Evolutionary conservation across 2,329 filamentous ascomycete species (phyloP).

Genomic region (Neofusicoccum sp.): DNA sequence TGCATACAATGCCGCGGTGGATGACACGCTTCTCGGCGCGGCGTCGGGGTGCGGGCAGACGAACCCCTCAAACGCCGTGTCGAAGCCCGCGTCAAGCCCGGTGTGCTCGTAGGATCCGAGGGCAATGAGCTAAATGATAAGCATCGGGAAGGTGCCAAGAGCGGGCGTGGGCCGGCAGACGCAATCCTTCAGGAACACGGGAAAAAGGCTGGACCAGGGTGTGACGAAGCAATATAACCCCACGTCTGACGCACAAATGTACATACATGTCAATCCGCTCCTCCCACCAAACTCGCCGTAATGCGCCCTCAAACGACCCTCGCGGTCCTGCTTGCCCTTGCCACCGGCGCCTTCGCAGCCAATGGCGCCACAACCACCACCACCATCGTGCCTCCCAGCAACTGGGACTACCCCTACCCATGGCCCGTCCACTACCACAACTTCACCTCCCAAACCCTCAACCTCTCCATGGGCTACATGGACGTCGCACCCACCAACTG

Average conservation of each 20-base stretch:
- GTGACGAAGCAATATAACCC: background rate
- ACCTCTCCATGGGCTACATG: slow-evolving; percentile 58
- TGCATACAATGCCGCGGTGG: slow-evolving; percentile 44
- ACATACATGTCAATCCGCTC: no score
- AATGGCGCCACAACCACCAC: background rate
- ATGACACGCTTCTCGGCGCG: slow-evolving; percentile 43
- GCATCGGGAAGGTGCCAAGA: slow-evolving; percentile 6
- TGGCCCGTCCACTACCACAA: slow-evolving; percentile 49
- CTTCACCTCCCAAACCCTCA: slow-evolving; percentile 48
- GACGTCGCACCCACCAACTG: slow-evolving; percentile 43
- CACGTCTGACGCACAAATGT: background rate
- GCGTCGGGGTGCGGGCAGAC: slow-evolving; percentile 30
- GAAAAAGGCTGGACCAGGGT: background rate
- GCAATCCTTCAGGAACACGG: background rate
- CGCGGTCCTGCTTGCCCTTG: background rate
- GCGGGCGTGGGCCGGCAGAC: background rate
- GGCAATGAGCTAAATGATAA: background rate
- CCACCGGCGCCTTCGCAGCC: background rate
- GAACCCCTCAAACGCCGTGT: slow-evolving; percentile 29
- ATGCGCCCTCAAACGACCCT: background rate
- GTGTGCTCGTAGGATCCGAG: background rate
- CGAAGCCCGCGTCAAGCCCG: slow-evolving; percentile 21
- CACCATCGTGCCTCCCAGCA: slow-evolving; percentile 3
- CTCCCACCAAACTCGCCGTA: background rate
- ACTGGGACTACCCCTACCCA: slow-evolving; percentile 46